Percentiles rank a stretch among this genome's conserved stretches.
These are phyloP conservation scores for Arthrobotrys iridis DNA, from an alignment of 2,329 filamentous ascomycete genomes.

Conservation along the genomic window DNA sequence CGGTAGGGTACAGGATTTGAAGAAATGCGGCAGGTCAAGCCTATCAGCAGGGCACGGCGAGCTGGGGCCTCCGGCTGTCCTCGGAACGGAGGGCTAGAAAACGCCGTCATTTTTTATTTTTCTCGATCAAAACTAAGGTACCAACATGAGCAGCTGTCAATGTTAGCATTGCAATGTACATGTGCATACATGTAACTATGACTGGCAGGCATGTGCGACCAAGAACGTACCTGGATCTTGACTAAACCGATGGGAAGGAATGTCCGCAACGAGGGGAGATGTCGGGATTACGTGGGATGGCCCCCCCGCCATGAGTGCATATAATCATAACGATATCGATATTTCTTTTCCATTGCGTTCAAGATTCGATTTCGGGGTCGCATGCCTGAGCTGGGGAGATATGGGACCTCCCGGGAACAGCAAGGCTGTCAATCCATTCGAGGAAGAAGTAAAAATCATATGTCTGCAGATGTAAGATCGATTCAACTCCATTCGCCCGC, in stretches of 20 bases:
- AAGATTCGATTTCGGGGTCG: neutral
- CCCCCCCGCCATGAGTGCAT: conserved; percentile 9
- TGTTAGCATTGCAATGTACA: neutral
- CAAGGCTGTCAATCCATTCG: neutral
- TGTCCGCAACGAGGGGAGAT: neutral
- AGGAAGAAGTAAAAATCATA: no score
- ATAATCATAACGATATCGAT: conserved; percentile 11
- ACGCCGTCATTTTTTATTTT: conserved; percentile 25
- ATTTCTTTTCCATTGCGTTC: neutral
- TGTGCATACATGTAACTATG: conserved; percentile 4
- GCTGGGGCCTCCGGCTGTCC: conserved; percentile 35
- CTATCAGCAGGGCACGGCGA: conserved; percentile 21
- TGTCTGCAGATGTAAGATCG: neutral
- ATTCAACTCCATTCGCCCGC: neutral
- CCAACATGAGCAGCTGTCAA: neutral
- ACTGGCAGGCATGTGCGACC: conserved; percentile 17
- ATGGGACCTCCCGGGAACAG: neutral
- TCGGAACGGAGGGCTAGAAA: conserved; percentile 37
- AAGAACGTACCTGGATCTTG: conserved; percentile 1
- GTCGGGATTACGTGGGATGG: conserved; percentile 7
- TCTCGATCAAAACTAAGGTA: conserved; percentile 15
- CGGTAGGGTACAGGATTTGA: neutral
- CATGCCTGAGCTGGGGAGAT: neutral
- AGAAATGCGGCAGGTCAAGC: conserved; percentile 30
- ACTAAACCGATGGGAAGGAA: neutral